phyloP scores from a whole-genome alignment of 768 basidiomycete genomes.

The Russula foetens region DNA sequence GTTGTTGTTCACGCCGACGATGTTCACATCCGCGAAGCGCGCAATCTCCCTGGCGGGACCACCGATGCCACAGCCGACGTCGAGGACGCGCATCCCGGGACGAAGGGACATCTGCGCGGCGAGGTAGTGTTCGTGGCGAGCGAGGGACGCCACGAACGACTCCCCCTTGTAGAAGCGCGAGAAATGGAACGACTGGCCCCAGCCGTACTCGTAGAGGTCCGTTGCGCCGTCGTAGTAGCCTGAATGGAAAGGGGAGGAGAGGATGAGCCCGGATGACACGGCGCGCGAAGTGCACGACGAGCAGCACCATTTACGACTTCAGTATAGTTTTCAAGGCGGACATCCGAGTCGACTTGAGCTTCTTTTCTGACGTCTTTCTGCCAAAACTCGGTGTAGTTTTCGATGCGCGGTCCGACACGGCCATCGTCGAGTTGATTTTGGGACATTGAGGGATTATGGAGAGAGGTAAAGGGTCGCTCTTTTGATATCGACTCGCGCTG shows the following conservation, averaged over 20 bases:
- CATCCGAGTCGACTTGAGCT: conserved; percentile 51
- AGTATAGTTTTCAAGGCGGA: conserved; percentile 73
- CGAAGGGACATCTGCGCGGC: conserved; percentile 76
- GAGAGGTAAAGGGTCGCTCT: neutral
- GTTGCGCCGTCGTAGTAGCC: conserved; percentile 98
- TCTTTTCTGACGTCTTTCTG: conserved; percentile 73
- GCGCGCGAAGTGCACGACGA: neutral
- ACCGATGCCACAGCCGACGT: conserved; percentile 97
- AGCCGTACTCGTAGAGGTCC: conserved; percentile 90
- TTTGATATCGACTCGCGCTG: neutral
- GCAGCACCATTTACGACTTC: conserved; percentile 86
- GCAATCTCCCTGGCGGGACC: conserved; percentile 96
- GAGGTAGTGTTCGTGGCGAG: conserved; percentile 97
- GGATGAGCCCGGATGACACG: neutral
- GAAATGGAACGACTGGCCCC: conserved; percentile 91
- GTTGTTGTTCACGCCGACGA: conserved; percentile 93
- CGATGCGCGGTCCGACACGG: conserved; percentile 50
- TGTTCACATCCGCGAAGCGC: conserved; percentile 74
- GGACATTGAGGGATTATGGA: conserved; percentile 1
- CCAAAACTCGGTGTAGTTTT: conserved; percentile 90
- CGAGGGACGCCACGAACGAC: conserved; percentile 62
- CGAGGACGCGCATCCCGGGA: conserved; percentile 92
- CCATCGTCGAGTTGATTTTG: conserved; percentile 26
- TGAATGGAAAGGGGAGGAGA: conserved; percentile 23
- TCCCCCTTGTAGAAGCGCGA: conserved; percentile 95